Base-by-base conservation (phyloP, 164 flowering plant genomes). In the Piper betle region DNA sequence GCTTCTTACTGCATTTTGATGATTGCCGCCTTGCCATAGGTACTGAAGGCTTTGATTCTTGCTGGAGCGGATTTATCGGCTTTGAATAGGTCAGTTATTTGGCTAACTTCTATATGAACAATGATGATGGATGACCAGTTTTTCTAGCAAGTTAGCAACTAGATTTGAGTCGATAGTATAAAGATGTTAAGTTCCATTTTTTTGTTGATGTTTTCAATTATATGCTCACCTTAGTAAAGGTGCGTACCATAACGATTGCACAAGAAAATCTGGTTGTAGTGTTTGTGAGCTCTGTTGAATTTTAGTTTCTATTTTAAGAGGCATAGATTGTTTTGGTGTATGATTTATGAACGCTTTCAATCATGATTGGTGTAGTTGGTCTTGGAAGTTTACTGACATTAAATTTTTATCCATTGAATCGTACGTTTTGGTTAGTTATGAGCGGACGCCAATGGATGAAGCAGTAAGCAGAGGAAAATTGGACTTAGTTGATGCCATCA, bases 401-500 rank as follows among this genome's bases (percentile, higher is more conserved):
- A 46, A 10, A 15, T 46, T 10, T 15, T 46, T 5, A 46, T 10
- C 50, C 50, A 46, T 46, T 0, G 10, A 46, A 46, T 10, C 15
- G 3, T 46, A 15, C 50, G 6, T 2, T 46, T 6, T 8, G 50
- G 50, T 46, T 79, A 88, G 98, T 72, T 74, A 85, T 68, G 95
- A 92, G 69, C 72, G 78, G 62, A 84, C 87, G 57, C 91, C 98
- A 4, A 55, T 91, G 64, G 98, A 92, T 68, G 98, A 88, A 71
- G 98, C 95, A 17, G 69, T 92, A 62, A 75, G 68, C 70, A 48
- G 68, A 72, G 86, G 80, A 18, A 92, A 85, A 73, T 59, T 82
- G 84, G 95, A 80, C 18, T 75, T 92, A 9, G 66, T 87, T 8
- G 91, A 88, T 75, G 91, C 86, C 16, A 78, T 88, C 50, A 84